Evolutionary conservation across 352 stramenopile species (phyloP), one percentile per base, ranked within the genome.

Genomic region (Globisporangium paroecandrum): DNA sequence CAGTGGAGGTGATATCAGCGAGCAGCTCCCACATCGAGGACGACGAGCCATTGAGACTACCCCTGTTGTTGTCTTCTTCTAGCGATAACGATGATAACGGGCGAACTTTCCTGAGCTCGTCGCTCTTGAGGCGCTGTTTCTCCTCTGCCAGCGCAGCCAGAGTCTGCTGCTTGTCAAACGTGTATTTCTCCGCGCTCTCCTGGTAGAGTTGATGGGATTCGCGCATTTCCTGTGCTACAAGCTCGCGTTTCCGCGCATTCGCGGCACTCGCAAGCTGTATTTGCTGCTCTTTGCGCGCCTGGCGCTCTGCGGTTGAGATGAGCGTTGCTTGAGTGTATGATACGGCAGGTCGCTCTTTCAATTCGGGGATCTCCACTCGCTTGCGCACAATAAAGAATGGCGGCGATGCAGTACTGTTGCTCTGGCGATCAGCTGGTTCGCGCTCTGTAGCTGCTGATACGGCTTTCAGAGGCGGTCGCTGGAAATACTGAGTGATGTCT

Each of bases 1-100:
- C 29, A 22, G 4, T n/a, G 29, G 18, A 12, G 12, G 25, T 25
- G 34, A 27, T 66, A 29, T 77, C 63, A 27, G 65, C 64, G 25
- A 81, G 54, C 25, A 73, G 61, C 5, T 70, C 27, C 74, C 74
- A 80, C 22, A 77, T 51, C 43, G 72, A 64, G 29, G 63, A 56
- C 4, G 36, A 15, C 49, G 66, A 49, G 22, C 20, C 5, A 7
- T 58, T 6, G 7, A 15, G 53, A 36, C 24, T 58, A 27, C 2
- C 24, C 9, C 2, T 15, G 25, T 4, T n/a, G 1, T 38, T 9
- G 22, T 34, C 18, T 57, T 25, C 1, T 12, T 57, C 51, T 20
- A 29, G n/a, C 12, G 22, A 29, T 18, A 9, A 49, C 41, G 4
- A 49, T 22, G 41, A 49, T n/a, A 49, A 9, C 15, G 15, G 41